Evolutionary conservation across 2,329 filamentous ascomycete genomes (phyloP), one percentile per base, ranked within the genome.

Genomic region (Colletotrichum tanaceti): DNA sequence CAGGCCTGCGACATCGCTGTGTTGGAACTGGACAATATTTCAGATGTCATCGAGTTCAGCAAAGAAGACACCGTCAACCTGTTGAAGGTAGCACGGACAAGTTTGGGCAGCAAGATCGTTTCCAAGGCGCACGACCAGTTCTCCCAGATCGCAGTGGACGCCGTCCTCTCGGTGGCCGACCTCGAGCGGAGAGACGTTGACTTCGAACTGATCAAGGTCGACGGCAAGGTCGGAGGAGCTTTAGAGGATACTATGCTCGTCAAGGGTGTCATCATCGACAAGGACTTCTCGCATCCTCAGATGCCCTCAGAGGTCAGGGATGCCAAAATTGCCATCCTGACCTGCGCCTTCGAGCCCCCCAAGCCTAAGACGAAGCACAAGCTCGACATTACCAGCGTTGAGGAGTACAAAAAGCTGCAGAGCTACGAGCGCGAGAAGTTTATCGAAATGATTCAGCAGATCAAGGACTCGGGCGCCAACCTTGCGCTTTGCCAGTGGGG

Each of bases 361-460:
- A 99, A 99, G 87, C 96, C 96, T 74, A 99, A 99, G 89, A 99
- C 96, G 55, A 99, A 99, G 89, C 96, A 99, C 84, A 97, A 98
- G 86, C 89, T 99, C 71, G 96, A 99, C 77, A 99, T 99, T 78
- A 96, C 94, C 65, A 93, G 90, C 49, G 95, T 99, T 9, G 95
- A 98, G 74, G 96, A 99, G 84, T 99, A 97, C 87, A 98, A 97
- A 86, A 96, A 97, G 83, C 84, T 99, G 73, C 96, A 99, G 79
- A 93, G 87, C 74, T 99, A 99, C 83, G 96, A 99, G 83, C 91
- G 91, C 75, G 92, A 93, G 78, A 99, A 98, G 84, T 99, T 99
- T 78, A 88, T 93, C 68, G 95, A 98, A 84, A 99, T 99, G 96
- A 98, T 99, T 75, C 87, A 97, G 78, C 93, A 98, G 82, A 96